Base-by-base conservation (phyloP, 805 yeast genomes). In the Saturnispora saitoi region DNA sequence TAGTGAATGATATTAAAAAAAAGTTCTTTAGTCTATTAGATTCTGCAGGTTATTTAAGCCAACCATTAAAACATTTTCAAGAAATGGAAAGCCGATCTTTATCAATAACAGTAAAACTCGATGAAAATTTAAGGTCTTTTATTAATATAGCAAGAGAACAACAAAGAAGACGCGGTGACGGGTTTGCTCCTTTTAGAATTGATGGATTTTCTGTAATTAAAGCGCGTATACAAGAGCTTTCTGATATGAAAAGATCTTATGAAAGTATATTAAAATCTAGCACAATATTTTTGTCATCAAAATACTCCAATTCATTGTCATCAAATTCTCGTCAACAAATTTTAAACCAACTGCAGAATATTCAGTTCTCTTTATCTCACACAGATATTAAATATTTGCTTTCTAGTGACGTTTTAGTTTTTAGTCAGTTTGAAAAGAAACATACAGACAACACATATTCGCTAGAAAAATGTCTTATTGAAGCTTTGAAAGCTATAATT, bases 111-210 rank as follows among this genome's bases (percentile, higher is more conserved):
- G 7, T 17, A 11, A 24, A 71, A 0, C 77, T 90, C 70, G 95
- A 87, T 32, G 72, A 70, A 26, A 74, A 76, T 37, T 59, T 80
- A 10, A 80, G 82, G 57, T 86, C 80, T 48, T 78, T 82, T 65
- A 76, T 80, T 1, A 74, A 77, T 45, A 59, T 84, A 39, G 77
- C 87, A 0, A 73, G 97, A 48, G 96, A 90, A 51, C 63, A 85
- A 3, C 69, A 86, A 37, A 70, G 96, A 53, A 85, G 81, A 56
- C 67, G 93, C 39, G 78, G 80, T 8, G 91, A 85, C 48, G 80
- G 79, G 51, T 83, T 83, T 58, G 72, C 83, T 12, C 75, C 81
- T 20, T 76, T 87, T 19, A 77, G 80, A 49, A 70, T 88, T 9
- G 68, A 68, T n/a, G 72, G 79, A 8, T 66, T 72, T 2, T 56